Evolutionary conservation across 2,329 filamentous ascomycete species (phyloP).

Genomic region (Aspergillus melleus): DNA sequence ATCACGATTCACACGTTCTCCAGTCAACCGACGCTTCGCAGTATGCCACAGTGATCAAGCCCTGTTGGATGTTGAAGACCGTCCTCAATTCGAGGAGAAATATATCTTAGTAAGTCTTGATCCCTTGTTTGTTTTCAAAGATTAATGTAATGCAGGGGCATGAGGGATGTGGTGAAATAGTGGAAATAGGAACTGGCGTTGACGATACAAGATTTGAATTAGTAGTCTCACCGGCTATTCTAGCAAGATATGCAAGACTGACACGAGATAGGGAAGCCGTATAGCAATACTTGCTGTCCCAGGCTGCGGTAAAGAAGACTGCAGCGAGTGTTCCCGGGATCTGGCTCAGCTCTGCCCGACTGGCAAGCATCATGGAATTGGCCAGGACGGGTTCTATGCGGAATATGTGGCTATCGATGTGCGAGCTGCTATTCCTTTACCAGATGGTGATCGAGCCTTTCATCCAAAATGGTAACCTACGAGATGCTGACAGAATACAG

Average conservation of each 20-base stretch:
- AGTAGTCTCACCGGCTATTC: background rate
- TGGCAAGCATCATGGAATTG: constrained; percentile 45
- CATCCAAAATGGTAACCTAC: too few relatives aligned
- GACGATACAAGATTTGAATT: constrained; percentile 4
- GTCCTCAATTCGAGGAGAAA: constrained; percentile 12
- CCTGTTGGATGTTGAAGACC: constrained; percentile 12
- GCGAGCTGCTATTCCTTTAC: constrained; percentile 23
- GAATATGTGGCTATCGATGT: constrained; percentile 36
- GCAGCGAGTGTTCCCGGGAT: constrained; percentile 43
- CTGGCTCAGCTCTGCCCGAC: constrained; percentile 30
- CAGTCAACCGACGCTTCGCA: background rate
- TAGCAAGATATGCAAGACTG: too few relatives aligned
- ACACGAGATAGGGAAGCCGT: background rate
- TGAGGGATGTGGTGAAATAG: constrained; percentile 16
- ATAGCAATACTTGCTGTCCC: constrained; percentile 14
- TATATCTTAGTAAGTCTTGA: constrained; percentile 7
- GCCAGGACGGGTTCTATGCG: constrained; percentile 47
- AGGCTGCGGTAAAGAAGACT: constrained; percentile 32
- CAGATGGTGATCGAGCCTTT: constrained; percentile 5
- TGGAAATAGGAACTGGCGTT: constrained; percentile 8
- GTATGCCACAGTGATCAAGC: constrained; percentile 15
- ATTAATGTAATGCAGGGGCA: constrained; percentile 10
- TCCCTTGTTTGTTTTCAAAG: too few relatives aligned
- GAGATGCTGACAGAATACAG: constrained; percentile 1
- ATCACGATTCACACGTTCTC: background rate